Evolutionary conservation across 257 asterid genomes (phyloP).

Genomic region (Thymus quinquecostatus): DNA sequence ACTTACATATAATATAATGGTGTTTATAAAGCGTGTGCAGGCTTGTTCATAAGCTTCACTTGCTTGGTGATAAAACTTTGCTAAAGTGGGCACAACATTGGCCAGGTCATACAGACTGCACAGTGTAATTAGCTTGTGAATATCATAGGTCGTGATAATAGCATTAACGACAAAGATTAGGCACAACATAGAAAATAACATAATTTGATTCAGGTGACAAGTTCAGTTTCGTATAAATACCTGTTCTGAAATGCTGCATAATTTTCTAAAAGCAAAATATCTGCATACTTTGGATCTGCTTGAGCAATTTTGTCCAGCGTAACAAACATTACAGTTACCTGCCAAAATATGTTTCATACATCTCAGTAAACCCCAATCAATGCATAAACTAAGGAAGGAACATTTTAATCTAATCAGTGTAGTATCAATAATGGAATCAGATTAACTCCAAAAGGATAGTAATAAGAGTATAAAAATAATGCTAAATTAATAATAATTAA

Average conservation of each 20-base stretch:
- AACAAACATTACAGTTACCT: slow-evolving; percentile 96
- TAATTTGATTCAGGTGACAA: slow-evolving; percentile 15
- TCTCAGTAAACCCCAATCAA: slow-evolving; percentile 24
- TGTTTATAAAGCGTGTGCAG: slow-evolving; percentile 86
- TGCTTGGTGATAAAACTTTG: slow-evolving; percentile 98
- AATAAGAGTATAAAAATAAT: not conserved
- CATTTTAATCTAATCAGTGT: slow-evolving; percentile 4
- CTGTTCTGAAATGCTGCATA: slow-evolving; percentile 99
- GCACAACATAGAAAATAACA: slow-evolving; percentile 1
- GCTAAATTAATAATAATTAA: not conserved
- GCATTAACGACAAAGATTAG: not conserved
- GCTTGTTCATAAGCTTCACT: slow-evolving; percentile 98
- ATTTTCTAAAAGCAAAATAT: slow-evolving; percentile 90
- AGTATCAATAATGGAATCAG: slow-evolving; percentile 5
- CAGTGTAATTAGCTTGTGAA: slow-evolving; percentile 40
- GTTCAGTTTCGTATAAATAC: slow-evolving; percentile 42
- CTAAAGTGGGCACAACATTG: slow-evolving; percentile 91
- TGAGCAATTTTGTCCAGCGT: slow-evolving; percentile 97
- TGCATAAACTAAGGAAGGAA: slow-evolving; percentile 21
- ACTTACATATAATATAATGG: slow-evolving; percentile 82
- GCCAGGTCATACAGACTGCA: slow-evolving; percentile 98
- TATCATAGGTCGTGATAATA: slow-evolving; percentile 21
- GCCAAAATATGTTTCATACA: slow-evolving; percentile 47
- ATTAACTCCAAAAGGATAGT: not conserved
- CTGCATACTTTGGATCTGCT: slow-evolving; percentile 84